Evolutionary conservation across 2,329 filamentous ascomycete species (phyloP).

Genomic region (Neofusicoccum sp.): DNA sequence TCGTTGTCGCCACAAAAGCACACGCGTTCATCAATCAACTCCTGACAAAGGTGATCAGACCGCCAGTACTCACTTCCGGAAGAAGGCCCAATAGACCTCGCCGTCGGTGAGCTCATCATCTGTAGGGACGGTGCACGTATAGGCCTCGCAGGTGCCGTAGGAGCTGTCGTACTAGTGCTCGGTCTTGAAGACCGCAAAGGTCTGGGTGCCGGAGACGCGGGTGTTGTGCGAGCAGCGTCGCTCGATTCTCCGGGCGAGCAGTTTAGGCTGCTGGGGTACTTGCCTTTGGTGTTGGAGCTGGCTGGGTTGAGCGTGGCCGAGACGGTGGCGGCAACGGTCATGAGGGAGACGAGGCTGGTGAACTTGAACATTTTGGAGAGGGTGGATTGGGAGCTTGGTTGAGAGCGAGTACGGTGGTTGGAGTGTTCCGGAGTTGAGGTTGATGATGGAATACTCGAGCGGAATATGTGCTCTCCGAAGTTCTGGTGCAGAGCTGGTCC

Average conservation of each 20-base stretch:
- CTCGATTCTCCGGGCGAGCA: slow-evolving; percentile 33
- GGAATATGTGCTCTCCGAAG: no score
- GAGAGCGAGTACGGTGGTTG: background rate
- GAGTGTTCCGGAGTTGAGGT: background rate
- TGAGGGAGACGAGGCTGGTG: slow-evolving; percentile 23
- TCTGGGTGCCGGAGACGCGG: slow-evolving; percentile 38
- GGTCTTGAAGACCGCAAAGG: slow-evolving; percentile 43
- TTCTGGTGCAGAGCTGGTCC: no score
- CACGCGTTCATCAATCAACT: slow-evolving; percentile 17
- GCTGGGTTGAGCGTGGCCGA: slow-evolving; percentile 41
- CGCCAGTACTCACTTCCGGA: slow-evolving; percentile 29
- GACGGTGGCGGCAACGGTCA: slow-evolving; percentile 19
- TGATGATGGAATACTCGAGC: no score
- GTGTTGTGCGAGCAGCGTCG: slow-evolving; percentile 45
- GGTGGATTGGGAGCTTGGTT: background rate
- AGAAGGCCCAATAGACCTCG: slow-evolving; percentile 8
- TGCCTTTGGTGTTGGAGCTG: slow-evolving; percentile 42
- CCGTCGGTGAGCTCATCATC: background rate
- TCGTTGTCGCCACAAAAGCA: slow-evolving; percentile 27
- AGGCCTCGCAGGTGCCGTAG: slow-evolving; percentile 42
- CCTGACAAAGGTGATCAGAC: slow-evolving; percentile 42
- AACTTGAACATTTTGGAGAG: slow-evolving; percentile 1
- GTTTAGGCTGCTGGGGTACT: slow-evolving; percentile 31
- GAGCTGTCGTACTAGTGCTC: slow-evolving; percentile 50
- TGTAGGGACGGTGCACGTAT: slow-evolving; percentile 7